Evolutionary conservation across 257 asterid species (phyloP), one percentile per base, ranked within the genome.

Genomic region (Schizonepeta tenuifolia): DNA sequence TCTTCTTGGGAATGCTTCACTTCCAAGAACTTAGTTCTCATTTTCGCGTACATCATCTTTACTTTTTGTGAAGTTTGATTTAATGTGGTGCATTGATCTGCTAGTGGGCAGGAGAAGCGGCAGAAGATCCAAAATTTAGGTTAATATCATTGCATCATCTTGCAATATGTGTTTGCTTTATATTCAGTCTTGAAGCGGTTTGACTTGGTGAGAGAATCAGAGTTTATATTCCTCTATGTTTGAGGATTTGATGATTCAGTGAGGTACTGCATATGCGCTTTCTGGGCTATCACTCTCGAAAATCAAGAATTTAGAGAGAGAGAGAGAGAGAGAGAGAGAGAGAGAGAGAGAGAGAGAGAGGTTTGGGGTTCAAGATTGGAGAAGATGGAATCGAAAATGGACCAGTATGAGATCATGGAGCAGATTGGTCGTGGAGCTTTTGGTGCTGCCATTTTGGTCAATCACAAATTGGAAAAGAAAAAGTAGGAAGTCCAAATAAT

Each of bases 371-470:
- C 40, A 17, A 77, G 72, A 60, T 49, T 65, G 63, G 89, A 55
- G 75, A 76, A 69, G 78, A 85, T 86, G 97, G 99, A 89, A 74
- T 95, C 99, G 36, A 90, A 82, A 83, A 90, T 92, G 98, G 99
- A 92, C 70, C 98, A 92, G 81, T 95, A 95, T 73, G 98, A 95
- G 94, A 87, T 92, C 88, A 95, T 95, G 98, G 99, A 95, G 92
- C 99, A 95, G 88, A 92, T 95, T 80, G 98, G 98, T 8, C 95
- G 98, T 75, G 99, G 99, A 38, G 99, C 99, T 79, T 95, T 95
- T 83, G 99, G 98, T 31, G 99, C 98, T 18, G 98, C 98, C 77
- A 95, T 95, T 85, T 78, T 95, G 80, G 99, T 90, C 81, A 88
- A 92, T 86, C 98, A 95, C 82, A 95, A 89, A 81, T 61, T 80